These are phyloP conservation scores for Thalassiosira profunda DNA, from an alignment of 108 stramenopile species.

Conservation along the genomic window DNA sequence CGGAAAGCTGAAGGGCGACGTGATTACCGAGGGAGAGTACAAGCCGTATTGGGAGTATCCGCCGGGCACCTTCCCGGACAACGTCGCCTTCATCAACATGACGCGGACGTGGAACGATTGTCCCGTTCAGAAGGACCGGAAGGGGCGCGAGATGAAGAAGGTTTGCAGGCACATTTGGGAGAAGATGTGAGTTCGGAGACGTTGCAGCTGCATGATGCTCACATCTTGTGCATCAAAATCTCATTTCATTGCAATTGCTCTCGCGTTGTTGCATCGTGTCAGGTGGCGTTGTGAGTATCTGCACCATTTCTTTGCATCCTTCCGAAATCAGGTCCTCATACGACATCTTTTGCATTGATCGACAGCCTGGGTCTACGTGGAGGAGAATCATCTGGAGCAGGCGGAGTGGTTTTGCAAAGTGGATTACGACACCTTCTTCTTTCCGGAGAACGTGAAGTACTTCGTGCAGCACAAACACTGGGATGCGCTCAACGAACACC, in stretches of 20 bases:
- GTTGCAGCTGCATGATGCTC: background rate
- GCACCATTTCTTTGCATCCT: background rate
- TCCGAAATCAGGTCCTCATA: background rate
- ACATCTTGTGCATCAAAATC: background rate
- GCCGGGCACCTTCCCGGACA: constrained; percentile 35
- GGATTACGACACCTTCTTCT: constrained; percentile 57
- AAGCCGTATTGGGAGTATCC: constrained; percentile 48
- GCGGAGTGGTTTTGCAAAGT: constrained; percentile 60
- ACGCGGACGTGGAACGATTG: constrained; percentile 44
- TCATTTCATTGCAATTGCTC: too few species aligned
- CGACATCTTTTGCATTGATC: background rate
- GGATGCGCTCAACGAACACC: constrained; percentile 38
- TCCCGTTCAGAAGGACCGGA: background rate
- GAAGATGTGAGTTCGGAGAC: constrained; percentile 35
- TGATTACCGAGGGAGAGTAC: constrained; percentile 8
- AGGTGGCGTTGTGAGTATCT: constrained; percentile 20
- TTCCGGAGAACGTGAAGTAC: constrained; percentile 50
- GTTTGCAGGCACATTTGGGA: constrained; percentile 59
- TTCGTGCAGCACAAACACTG: constrained; percentile 40
- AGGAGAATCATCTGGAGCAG: constrained; percentile 36
- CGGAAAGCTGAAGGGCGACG: background rate
- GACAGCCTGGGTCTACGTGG: constrained; percentile 48
- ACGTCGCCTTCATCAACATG: constrained; percentile 52
- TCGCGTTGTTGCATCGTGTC: too few species aligned
- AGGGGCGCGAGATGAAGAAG: constrained; percentile 13